A percentile compares a stretch with the other conserved stretches of the same genome.
phyloP scores from a whole-genome alignment of 352 stramenopile species.

The Peronosclerospora sorghi region DNA sequence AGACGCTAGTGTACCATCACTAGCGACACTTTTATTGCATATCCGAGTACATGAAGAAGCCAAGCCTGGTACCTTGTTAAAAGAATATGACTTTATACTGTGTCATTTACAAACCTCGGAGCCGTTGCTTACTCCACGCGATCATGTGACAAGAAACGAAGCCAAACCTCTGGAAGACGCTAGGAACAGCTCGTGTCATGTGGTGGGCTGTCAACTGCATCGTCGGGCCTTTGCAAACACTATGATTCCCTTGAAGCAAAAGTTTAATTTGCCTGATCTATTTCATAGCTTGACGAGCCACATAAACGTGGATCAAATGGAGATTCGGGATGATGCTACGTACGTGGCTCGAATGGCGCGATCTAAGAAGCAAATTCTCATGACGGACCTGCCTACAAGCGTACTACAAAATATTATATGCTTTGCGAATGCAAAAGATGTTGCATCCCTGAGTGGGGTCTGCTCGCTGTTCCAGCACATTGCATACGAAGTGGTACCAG shows the following conservation, averaged over 20 bases:
- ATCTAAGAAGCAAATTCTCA: slow-evolving; percentile 18
- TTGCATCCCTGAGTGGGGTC: slow-evolving; percentile 46
- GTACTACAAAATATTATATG: slow-evolving; percentile 48
- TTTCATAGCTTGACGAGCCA: slow-evolving; percentile 56
- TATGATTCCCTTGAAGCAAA: slow-evolving; percentile 6
- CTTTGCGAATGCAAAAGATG: slow-evolving; percentile 44
- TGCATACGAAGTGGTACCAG: slow-evolving; percentile 73
- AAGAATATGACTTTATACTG: slow-evolving; percentile 50
- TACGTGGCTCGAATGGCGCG: slow-evolving; percentile 44
- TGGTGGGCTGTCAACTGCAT: slow-evolving; percentile 53
- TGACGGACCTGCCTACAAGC: slow-evolving; percentile 58
- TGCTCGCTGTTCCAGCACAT: slow-evolving; percentile 73
- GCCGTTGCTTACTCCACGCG: slow-evolving; percentile 23
- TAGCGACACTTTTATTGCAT: slow-evolving; percentile 44
- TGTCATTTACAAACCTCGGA: slow-evolving; percentile 41
- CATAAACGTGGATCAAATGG: slow-evolving; percentile 48
- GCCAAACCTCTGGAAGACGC: slow-evolving; percentile 18
- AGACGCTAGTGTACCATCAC: slow-evolving; percentile 1
- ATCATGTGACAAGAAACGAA: slow-evolving; percentile 8
- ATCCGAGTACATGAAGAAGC: slow-evolving; percentile 30
- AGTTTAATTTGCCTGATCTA: slow-evolving; percentile 49
- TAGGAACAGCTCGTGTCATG: slow-evolving; percentile 42
- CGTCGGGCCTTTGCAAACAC: slow-evolving; percentile 4
- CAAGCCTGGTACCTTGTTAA: slow-evolving; percentile 18
- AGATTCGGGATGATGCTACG: slow-evolving; percentile 50